Conservation (phyloP, 441 rosid genomes). For the Arabidopsis hybrid region DNA sequence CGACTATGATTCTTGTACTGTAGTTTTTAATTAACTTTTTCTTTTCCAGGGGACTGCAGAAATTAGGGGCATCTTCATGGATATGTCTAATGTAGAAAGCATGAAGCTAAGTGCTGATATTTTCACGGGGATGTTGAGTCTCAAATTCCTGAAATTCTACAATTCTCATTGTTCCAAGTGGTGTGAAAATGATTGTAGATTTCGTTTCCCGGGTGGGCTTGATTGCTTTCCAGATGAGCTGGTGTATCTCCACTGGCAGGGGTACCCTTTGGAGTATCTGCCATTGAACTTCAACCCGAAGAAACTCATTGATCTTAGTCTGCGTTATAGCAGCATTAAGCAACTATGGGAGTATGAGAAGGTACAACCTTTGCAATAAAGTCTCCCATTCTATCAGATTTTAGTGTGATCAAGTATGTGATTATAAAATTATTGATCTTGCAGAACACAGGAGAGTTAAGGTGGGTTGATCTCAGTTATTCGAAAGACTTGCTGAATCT, state of each 20-base stretch:
- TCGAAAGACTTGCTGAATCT: slow-evolving; percentile 36
- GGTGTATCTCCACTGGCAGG: slow-evolving; percentile 43
- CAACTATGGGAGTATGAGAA: slow-evolving; percentile 40
- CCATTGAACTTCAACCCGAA: slow-evolving; percentile 41
- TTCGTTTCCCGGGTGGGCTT: slow-evolving; percentile 34
- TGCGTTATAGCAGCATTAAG: slow-evolving; percentile 35
- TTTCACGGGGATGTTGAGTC: slow-evolving; percentile 34
- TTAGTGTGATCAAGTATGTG: neutral
- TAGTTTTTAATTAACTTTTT: neutral
- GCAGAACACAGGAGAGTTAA: slow-evolving; percentile 38
- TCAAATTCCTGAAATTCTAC: slow-evolving; percentile 43
- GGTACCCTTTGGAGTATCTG: slow-evolving; percentile 38
- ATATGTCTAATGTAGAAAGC: slow-evolving; percentile 29
- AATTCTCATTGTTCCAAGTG: slow-evolving; percentile 42
- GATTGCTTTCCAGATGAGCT: slow-evolving; percentile 45
- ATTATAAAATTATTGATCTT: slow-evolving; percentile 9
- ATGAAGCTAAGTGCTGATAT: slow-evolving; percentile 38
- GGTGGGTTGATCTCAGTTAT: slow-evolving; percentile 38
- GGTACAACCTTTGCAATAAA: slow-evolving; percentile 23
- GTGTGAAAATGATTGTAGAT: slow-evolving; percentile 40
- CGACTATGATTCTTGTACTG: neutral
- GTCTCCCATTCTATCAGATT: slow-evolving; percentile 6
- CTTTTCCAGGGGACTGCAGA: slow-evolving; percentile 34
- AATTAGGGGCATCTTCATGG: slow-evolving; percentile 42
- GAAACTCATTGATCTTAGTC: slow-evolving; percentile 42